These are phyloP conservation scores for Crithidia mellificae DNA, from an alignment of 208 protist genomes.

Conservation along the genomic window DNA sequence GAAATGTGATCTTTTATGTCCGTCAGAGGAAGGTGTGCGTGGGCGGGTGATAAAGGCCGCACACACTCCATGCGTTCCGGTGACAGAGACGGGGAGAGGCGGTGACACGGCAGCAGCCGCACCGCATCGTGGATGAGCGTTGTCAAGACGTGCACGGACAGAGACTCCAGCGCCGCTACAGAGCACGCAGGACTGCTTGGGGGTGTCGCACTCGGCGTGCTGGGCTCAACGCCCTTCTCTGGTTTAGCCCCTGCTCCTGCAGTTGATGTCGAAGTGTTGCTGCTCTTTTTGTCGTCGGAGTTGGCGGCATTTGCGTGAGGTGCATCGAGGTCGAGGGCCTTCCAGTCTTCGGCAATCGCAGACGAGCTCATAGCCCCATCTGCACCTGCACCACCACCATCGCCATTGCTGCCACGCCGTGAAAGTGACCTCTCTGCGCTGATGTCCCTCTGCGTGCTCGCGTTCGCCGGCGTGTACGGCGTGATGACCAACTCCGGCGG, in stretches of 20 bases:
- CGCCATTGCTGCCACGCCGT: not conserved
- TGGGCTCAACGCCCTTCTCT: too few relatives aligned
- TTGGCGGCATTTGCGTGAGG: not conserved
- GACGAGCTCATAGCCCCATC: not conserved
- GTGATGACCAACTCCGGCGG: too few relatives aligned
- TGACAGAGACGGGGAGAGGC: not conserved
- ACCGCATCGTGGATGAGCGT: slow-evolving; percentile 13
- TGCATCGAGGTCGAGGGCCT: slow-evolving; percentile 2
- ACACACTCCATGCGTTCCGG: slow-evolving; percentile 4
- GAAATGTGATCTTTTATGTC: not conserved
- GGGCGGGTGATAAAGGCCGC: slow-evolving; percentile 1
- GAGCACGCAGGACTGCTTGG: not conserved
- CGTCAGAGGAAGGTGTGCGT: not conserved
- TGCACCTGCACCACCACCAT: not conserved
- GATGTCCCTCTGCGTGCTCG: not conserved
- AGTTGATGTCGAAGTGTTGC: not conserved
- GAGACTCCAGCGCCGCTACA: slow-evolving; percentile 5
- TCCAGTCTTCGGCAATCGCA: slow-evolving; percentile 3
- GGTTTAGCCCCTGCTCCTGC: not conserved
- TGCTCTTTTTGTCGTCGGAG: not conserved
- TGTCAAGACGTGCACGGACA: not conserved
- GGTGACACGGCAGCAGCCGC: slow-evolving; percentile 8
- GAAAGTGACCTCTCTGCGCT: not conserved
- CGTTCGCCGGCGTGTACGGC: not conserved
- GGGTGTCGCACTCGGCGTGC: not conserved